phyloP scores from a whole-genome alignment of 148 eudicot genomes.

The Euryodendron excelsum region DNA sequence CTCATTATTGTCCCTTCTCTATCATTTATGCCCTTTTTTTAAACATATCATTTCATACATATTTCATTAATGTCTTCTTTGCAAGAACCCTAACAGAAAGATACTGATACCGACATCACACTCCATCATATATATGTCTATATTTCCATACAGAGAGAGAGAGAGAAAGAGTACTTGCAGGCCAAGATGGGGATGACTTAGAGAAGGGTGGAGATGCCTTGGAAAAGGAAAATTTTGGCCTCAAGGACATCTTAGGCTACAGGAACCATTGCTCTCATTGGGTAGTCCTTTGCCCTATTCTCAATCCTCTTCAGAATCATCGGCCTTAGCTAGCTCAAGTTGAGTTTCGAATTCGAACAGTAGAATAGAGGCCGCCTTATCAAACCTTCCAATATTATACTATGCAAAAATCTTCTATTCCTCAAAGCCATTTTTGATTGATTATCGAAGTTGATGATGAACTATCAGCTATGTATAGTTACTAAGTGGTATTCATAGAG shows the following conservation, averaged over 20 bases:
- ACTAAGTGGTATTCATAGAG: no score
- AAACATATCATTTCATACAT: no score
- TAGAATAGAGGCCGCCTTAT: constrained; percentile 17
- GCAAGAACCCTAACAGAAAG: no score
- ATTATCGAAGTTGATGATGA: no score
- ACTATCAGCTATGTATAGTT: no score
- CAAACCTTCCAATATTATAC: constrained; percentile 1
- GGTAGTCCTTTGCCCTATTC: constrained; percentile 54
- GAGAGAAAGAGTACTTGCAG: constrained; percentile 64
- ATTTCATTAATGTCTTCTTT: no score
- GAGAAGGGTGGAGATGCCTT: constrained; percentile 71
- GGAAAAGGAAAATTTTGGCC: constrained; percentile 44
- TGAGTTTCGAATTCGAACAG: constrained; percentile 24
- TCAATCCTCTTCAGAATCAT: constrained; percentile 82
- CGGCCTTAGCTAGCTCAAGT: constrained; percentile 64
- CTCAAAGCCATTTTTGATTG: constrained; percentile 14
- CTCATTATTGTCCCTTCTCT: no score
- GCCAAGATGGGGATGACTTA: constrained; percentile 49
- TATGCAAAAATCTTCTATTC: constrained; percentile 3
- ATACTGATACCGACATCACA: no score
- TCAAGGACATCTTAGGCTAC: constrained; percentile 65
- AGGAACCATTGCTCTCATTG: constrained; percentile 61
- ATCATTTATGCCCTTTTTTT: no score
- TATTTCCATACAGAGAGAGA: not conserved
- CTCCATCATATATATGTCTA: not conserved